phyloP scores from a whole-genome alignment of 1,284 basidiomycete genomes.

The Melampsora abietis-canadensis region DNA sequence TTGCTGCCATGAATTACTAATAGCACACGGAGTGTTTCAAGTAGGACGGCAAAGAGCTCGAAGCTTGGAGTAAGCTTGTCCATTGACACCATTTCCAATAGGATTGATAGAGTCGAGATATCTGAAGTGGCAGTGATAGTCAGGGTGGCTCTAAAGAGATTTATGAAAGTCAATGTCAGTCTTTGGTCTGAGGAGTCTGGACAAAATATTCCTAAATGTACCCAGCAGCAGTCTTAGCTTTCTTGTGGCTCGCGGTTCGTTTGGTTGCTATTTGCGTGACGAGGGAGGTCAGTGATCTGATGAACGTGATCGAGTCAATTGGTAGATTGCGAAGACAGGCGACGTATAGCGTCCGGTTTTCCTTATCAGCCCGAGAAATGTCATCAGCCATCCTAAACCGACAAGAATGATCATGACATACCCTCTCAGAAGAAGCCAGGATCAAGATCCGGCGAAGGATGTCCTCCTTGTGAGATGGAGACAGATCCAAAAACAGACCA shows the following conservation, averaged over 20 bases:
- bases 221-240: conserved; percentile 31
- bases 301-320: conserved; percentile 13
- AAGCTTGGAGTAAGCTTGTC: conserved; percentile 37
- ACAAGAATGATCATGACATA: neutral
- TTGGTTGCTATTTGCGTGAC: conserved; percentile 24
- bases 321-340: conserved; percentile 16
- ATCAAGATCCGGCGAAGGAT: conserved; percentile 21
- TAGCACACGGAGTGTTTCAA: conserved; percentile 24
- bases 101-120: conserved; percentile 12
- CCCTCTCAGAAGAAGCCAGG: conserved; percentile 21
- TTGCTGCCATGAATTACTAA: conserved; percentile 16
- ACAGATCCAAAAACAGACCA: conserved; percentile 21
- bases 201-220: neutral
- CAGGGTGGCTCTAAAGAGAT: too few species aligned
- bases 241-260: conserved; percentile 11
- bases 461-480: conserved; percentile 23
- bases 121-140: conserved; percentile 6
- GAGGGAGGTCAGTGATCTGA: conserved; percentile 13
- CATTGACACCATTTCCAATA: conserved; percentile 29
- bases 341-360: conserved; percentile 26
- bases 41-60: conserved; percentile 20
- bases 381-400: neutral
- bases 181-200: too few species aligned
- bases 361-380: conserved; percentile 3
- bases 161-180: too few species aligned